These are phyloP conservation scores for Artemisia tridentata DNA, from an alignment of 129 eudicot genomes.

Conservation along the genomic window DNA sequence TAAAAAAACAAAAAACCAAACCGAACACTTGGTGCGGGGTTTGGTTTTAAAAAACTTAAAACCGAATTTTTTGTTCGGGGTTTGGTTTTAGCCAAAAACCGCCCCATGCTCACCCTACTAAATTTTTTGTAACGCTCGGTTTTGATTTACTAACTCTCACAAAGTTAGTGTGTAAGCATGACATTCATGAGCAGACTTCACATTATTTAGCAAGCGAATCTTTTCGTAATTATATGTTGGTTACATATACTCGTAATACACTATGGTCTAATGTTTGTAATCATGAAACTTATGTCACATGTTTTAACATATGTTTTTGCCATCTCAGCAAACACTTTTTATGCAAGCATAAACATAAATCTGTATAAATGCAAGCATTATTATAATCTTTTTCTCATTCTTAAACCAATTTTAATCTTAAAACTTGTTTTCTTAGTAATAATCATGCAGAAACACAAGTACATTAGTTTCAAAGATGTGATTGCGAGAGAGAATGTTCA, in stretches of 20 bases:
- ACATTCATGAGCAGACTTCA: conserved; percentile 12
- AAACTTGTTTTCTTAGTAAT: neutral
- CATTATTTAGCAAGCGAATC: conserved; percentile 21
- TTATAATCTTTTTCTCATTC: neutral
- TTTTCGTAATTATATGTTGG: neutral
- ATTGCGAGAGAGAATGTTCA: conserved; percentile 12
- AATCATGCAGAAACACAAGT: conserved; percentile 30
- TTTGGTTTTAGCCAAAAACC: neutral
- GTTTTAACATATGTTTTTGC: conserved; percentile 14
- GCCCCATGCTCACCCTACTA: too few species aligned
- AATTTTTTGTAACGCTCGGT: neutral
- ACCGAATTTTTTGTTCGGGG: too few species aligned
- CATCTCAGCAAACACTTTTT: conserved; percentile 13
- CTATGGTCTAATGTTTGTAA: neutral
- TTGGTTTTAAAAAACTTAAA: too few species aligned
- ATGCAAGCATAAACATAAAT: neutral
- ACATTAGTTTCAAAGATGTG: conserved; percentile 35
- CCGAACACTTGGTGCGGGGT: too few species aligned
- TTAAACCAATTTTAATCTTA: neutral
- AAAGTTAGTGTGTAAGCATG: neutral
- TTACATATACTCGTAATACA: neutral
- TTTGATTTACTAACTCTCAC: neutral
- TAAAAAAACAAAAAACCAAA: too few species aligned
- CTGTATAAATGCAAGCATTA: conserved; percentile 26
- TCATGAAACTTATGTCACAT: conserved; percentile 32